A percentile compares a stretch with the other conserved stretches of the same genome.
Conservation (phyloP, 306 rosid genomes). For the Acacia confusa region DNA sequence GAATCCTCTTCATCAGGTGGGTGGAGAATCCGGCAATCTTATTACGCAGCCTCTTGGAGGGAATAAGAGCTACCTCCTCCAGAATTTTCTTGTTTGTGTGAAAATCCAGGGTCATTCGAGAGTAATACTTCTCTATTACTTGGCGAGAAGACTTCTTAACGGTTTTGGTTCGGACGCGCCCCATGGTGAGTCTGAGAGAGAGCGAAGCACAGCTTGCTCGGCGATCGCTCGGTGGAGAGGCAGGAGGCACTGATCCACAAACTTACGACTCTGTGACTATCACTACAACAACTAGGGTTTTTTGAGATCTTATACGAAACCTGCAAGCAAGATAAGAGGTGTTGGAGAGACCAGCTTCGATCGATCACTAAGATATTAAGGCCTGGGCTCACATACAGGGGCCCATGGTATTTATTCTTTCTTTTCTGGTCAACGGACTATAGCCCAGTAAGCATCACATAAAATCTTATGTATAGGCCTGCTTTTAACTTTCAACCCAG, state of each 20-base stretch:
- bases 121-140: conserved; percentile 60
- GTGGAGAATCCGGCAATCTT: conserved; percentile 71
- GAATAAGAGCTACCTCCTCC: conserved; percentile 56
- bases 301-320: background rate
- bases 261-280: background rate
- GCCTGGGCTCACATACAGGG: background rate
- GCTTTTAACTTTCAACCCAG: background rate
- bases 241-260: background rate
- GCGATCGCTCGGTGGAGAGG: background rate
- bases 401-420: background rate
- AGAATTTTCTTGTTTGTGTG: conserved; percentile 69
- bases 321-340: background rate
- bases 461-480: too few species aligned
- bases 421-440: too few species aligned
- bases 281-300: background rate
- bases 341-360: too few species aligned
- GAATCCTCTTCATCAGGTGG: conserved; percentile 66
- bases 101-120: conserved; percentile 60
- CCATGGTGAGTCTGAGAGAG: conserved; percentile 37
- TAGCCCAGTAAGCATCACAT: too few species aligned
- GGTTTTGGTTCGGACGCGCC: conserved; percentile 65
- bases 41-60: conserved; percentile 65
- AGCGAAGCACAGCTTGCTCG: background rate
- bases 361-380: background rate
- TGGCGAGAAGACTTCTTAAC: conserved; percentile 74